phyloP scores from a whole-genome alignment of 2,329 filamentous ascomycete species.

The Dothidotthia symphoricarpi region DNA sequence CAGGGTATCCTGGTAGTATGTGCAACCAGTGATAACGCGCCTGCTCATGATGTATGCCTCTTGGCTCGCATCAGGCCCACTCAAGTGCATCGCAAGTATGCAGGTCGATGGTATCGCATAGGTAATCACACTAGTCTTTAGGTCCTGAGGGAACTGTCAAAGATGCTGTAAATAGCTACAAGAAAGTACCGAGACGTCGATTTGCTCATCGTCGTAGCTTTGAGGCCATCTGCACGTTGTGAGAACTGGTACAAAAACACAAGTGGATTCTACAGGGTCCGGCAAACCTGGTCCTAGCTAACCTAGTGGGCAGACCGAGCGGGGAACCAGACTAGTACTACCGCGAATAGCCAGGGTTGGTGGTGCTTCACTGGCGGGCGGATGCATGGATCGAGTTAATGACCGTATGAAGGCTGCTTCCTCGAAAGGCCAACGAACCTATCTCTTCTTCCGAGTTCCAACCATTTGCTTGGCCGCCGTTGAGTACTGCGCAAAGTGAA shows the following conservation, averaged over 20 bases:
- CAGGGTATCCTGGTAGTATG: conserved; percentile 11
- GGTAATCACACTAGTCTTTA: not conserved
- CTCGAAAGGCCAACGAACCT: not conserved
- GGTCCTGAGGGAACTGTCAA: no score
- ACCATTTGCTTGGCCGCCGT: no score
- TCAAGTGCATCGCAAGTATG: conserved; percentile 8
- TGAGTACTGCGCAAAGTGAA: no score
- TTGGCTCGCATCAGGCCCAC: conserved; percentile 22
- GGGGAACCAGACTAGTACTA: not conserved
- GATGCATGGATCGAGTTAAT: not conserved
- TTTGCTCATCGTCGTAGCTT: not conserved
- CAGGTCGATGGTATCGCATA: not conserved
- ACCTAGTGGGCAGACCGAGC: not conserved
- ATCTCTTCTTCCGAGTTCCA: no score
- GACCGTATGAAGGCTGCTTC: not conserved
- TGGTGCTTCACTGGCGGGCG: not conserved
- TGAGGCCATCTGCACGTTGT: not conserved
- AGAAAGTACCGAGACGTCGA: not conserved
- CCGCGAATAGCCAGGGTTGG: conserved; percentile 1
- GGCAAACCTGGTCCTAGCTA: not conserved
- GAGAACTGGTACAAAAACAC: no score
- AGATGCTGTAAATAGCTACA: not conserved
- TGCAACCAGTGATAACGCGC: conserved; percentile 26
- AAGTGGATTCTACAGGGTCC: not conserved
- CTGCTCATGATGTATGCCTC: conserved; percentile 14